These are phyloP conservation scores for Epichloe gansuensis DNA, from an alignment of 2,329 filamentous ascomycete genomes.

Conservation along the genomic window DNA sequence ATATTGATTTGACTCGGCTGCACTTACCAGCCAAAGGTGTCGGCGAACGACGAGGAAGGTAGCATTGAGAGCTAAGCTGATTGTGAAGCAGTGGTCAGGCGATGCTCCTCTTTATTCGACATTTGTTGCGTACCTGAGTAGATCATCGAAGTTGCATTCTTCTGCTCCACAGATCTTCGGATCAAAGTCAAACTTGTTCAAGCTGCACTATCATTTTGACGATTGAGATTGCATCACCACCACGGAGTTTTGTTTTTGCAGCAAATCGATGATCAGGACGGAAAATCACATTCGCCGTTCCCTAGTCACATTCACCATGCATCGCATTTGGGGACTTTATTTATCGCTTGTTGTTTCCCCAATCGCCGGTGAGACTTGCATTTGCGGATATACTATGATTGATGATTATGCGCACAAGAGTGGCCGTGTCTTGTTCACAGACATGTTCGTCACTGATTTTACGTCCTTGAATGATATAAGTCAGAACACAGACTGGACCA, in stretches of 20 bases:
- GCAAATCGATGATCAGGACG: not conserved
- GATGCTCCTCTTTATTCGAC: too few relatives aligned
- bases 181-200: not conserved
- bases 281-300: not conserved
- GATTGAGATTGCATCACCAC: not conserved
- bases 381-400: slow-evolving; percentile 58
- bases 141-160: too few relatives aligned
- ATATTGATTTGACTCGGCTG: not conserved
- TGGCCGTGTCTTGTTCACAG: slow-evolving; percentile 45
- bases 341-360: slow-evolving; percentile 9
- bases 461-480: slow-evolving; percentile 38
- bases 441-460: slow-evolving; percentile 63
- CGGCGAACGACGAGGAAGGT: not conserved
- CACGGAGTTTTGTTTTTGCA: not conserved
- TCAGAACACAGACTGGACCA: slow-evolving; percentile 47
- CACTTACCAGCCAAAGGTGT: not conserved
- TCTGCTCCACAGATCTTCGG: too few relatives aligned
- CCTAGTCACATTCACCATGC: not conserved
- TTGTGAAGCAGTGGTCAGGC: too few relatives aligned
- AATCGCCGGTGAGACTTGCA: slow-evolving; percentile 36
- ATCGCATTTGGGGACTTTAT: not conserved
- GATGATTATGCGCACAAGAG: slow-evolving; percentile 23
- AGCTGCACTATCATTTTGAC: not conserved
- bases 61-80: not conserved
- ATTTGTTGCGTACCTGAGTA: too few relatives aligned